Conservation (phyloP, 495 filamentous ascomycete species). For the Aspergillus leporis region DNA sequence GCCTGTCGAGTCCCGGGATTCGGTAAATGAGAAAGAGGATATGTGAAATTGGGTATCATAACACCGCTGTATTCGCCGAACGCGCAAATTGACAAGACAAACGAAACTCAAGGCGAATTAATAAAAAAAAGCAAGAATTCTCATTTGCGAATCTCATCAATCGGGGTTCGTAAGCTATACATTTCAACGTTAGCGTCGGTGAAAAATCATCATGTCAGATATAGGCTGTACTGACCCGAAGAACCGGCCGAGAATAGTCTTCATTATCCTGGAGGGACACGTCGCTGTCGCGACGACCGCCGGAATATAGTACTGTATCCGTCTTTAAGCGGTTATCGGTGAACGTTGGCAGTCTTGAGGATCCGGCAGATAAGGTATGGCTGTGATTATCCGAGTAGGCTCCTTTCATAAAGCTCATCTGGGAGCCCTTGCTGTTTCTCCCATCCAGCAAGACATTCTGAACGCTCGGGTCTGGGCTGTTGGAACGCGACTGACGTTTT, state of each 20-base stretch:
- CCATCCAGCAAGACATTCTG: constrained; percentile 34
- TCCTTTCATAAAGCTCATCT: constrained; percentile 46
- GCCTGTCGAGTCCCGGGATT: constrained; percentile 19
- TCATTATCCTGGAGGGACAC: constrained; percentile 56
- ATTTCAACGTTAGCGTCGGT: constrained; percentile 21
- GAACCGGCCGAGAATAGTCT: constrained; percentile 58
- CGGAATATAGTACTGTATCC: constrained; percentile 43
- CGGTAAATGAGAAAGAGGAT: constrained; percentile 30
- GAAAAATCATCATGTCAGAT: not conserved
- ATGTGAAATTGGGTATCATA: constrained; percentile 50
- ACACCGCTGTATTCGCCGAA: constrained; percentile 39
- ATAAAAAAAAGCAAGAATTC: constrained; percentile 10
- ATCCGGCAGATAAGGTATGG: constrained; percentile 35
- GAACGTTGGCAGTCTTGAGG: constrained; percentile 38
- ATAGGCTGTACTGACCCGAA: constrained; percentile 44
- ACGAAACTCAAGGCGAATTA: constrained; percentile 19
- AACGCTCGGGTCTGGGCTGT: constrained; percentile 36
- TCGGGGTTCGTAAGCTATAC: constrained; percentile 57
- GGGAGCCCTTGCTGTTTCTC: constrained; percentile 48
- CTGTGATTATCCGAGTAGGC: constrained; percentile 44
- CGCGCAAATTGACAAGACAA: constrained; percentile 36
- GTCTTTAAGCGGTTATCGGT: constrained; percentile 49
- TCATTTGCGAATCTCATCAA: constrained; percentile 23
- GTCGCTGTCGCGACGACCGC: constrained; percentile 51
- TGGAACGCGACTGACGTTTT: constrained; percentile 37